A percentile compares a stretch with the other conserved stretches of the same genome.
These are phyloP conservation scores for Brassica nigra DNA, from an alignment of 345 rosid species.

Conservation along the genomic window DNA sequence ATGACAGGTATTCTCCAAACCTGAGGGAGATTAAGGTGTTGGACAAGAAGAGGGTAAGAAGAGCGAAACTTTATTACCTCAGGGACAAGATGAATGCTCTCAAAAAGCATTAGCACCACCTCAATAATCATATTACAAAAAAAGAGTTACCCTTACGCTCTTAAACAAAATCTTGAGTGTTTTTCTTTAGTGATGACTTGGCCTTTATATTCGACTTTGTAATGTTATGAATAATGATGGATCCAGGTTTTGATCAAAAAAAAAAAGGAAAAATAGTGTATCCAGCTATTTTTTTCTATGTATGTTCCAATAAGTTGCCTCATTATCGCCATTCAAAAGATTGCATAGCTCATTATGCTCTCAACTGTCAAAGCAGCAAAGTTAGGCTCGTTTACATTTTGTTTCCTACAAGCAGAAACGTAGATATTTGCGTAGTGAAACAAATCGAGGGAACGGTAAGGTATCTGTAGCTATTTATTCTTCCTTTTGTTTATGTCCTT, in stretches of 20 bases:
- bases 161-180: conserved; percentile 7
- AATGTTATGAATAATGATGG: conserved; percentile 21
- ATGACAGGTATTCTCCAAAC: conserved; percentile 88
- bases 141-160: neutral
- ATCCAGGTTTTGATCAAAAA: neutral
- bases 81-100: conserved; percentile 93
- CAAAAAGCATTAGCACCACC: conserved; percentile 43
- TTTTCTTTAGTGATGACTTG: neutral
- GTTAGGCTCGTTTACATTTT: neutral
- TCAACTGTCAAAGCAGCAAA: too few relatives aligned
- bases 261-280: too few relatives aligned
- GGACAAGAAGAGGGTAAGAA: conserved; percentile 92
- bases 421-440: neutral
- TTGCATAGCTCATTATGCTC: too few relatives aligned
- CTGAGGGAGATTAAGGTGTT: conserved; percentile 89
- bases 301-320: neutral
- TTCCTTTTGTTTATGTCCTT: neutral
- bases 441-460: neutral
- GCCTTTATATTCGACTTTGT: too few relatives aligned
- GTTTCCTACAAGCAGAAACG: neutral
- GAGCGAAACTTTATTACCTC: conserved; percentile 95
- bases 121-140: neutral
- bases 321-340: too few relatives aligned
- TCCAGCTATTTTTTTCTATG: neutral
- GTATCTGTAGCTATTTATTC: neutral